These are phyloP conservation scores for Omphalotus guepiniiformis DNA, from an alignment of 768 basidiomycete species.

Conservation along the genomic window DNA sequence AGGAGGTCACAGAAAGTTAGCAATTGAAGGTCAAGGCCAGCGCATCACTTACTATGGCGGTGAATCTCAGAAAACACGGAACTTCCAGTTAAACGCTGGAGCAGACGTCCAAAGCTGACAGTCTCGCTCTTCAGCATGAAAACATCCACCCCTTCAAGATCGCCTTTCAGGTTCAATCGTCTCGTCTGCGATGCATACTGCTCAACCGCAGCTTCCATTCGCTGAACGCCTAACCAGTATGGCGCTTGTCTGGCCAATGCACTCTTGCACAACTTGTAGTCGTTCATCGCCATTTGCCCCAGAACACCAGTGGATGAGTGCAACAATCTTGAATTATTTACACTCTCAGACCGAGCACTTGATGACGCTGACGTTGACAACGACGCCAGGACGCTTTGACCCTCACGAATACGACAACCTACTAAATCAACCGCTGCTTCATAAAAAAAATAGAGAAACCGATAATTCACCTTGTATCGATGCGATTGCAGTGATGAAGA, in stretches of 20 bases:
- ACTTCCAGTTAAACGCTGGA: conserved; percentile 1
- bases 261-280: conserved; percentile 6
- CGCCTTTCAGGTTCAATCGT: conserved; percentile 1
- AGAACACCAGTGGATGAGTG: conserved; percentile 3
- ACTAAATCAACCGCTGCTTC: neutral
- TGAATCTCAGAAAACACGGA: neutral
- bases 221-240: conserved; percentile 7
- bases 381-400: neutral
- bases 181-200: conserved; percentile 6
- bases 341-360: neutral
- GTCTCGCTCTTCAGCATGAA: neutral
- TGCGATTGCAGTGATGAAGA: conserved; percentile 5
- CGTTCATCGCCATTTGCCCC: conserved; percentile 3
- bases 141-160: conserved; percentile 1
- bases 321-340: neutral
- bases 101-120: neutral
- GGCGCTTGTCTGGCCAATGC: conserved; percentile 1
- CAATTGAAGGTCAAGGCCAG: too few species aligned
- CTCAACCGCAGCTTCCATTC: conserved; percentile 6
- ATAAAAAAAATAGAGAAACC: too few species aligned
- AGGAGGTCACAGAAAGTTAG: neutral
- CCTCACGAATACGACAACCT: conserved; percentile 7
- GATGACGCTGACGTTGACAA: neutral
- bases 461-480: conserved; percentile 5
- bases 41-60: neutral